Evolutionary conservation across 2,329 filamentous ascomycete genomes (phyloP).

Genomic region (Ophiostoma fasciatum): DNA sequence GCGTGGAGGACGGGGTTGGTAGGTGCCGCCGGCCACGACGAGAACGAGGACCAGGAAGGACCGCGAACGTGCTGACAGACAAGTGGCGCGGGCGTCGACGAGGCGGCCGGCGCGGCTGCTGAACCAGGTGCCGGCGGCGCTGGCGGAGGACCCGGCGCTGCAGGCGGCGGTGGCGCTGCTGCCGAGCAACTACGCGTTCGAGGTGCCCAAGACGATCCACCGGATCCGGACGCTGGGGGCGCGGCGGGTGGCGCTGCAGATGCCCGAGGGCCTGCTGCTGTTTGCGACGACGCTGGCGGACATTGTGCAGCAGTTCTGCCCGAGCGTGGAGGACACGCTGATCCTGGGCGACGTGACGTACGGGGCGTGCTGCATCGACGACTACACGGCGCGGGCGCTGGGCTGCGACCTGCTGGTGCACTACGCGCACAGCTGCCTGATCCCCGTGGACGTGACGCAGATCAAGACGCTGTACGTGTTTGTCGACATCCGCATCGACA

Average conservation of each 20-base stretch:
- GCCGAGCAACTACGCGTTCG: slow-evolving; percentile 94
- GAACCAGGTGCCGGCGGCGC: slow-evolving; percentile 80
- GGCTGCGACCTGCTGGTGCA: slow-evolving; percentile 91
- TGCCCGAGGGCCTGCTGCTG: slow-evolving; percentile 86
- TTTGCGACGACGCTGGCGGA: slow-evolving; percentile 98
- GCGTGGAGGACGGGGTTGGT: slow-evolving; percentile 40
- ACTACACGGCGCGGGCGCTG: slow-evolving; percentile 87
- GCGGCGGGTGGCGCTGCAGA: slow-evolving; percentile 82
- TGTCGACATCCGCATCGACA: slow-evolving; percentile 94
- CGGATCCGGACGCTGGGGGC: slow-evolving; percentile 68
- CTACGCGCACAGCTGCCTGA: slow-evolving; percentile 92
- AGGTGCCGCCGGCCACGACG: too few species aligned
- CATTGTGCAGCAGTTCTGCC: slow-evolving; percentile 88
- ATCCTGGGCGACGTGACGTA: slow-evolving; percentile 99
- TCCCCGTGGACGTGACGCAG: slow-evolving; percentile 89
- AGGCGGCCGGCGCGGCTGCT: slow-evolving; percentile 64
- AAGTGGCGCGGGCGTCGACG: too few species aligned
- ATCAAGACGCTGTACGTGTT: slow-evolving; percentile 98
- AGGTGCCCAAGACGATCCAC: slow-evolving; percentile 96
- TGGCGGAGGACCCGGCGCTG: slow-evolving; percentile 70
- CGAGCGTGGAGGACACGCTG: slow-evolving; percentile 74
- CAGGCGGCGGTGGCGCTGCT: slow-evolving; percentile 77
- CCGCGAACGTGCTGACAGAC: too few species aligned
- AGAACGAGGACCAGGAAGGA: too few species aligned
- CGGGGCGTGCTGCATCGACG: slow-evolving; percentile 95